Evolutionary conservation across 2,329 filamentous ascomycete genomes (phyloP).

Genomic region (Diaporthe helianthi): DNA sequence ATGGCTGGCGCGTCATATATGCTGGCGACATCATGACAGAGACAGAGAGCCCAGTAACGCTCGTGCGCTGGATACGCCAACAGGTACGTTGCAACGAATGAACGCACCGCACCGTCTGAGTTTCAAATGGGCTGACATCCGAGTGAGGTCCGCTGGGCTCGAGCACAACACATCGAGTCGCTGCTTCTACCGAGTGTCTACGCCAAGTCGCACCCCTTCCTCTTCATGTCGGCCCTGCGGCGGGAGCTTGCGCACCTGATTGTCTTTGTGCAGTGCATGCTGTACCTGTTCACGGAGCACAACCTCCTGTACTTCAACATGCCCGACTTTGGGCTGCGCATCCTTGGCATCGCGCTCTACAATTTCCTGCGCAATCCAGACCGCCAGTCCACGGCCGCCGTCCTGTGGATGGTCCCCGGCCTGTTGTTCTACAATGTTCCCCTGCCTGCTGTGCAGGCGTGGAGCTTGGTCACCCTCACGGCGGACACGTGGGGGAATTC

Average conservation of each 20-base stretch:
- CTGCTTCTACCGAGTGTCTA: slow-evolving; percentile 46
- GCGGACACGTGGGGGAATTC: slow-evolving; percentile 46
- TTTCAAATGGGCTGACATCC: not conserved
- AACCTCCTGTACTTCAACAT: slow-evolving; percentile 40
- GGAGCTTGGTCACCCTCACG: slow-evolving; percentile 44
- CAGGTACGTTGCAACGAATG: slow-evolving; percentile 40
- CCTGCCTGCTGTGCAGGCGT: slow-evolving; percentile 45
- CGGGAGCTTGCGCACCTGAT: slow-evolving; percentile 42
- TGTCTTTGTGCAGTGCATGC: slow-evolving; percentile 41
- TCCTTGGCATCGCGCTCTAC: slow-evolving; percentile 42
- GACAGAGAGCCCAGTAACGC: slow-evolving; percentile 46
- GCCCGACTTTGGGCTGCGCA: slow-evolving; percentile 41
- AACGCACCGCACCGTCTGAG: not conserved
- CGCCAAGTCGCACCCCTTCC: slow-evolving; percentile 43
- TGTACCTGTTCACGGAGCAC: slow-evolving; percentile 40
- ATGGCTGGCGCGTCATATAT: slow-evolving; percentile 45
- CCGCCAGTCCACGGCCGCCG: slow-evolving; percentile 33
- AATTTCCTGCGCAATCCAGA: slow-evolving; percentile 42
- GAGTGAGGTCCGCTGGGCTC: slow-evolving; percentile 39
- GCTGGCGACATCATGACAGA: slow-evolving; percentile 43
- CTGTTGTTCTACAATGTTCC: slow-evolving; percentile 46
- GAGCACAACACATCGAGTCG: slow-evolving; percentile 46
- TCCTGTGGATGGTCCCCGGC: slow-evolving; percentile 40
- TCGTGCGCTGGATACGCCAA: slow-evolving; percentile 45
- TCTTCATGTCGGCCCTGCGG: slow-evolving; percentile 44